Percentiles rank a stretch among this genome's conserved stretches.
phyloP scores from a whole-genome alignment of 2,329 filamentous ascomycete genomes.

The Remersonia thermophila region DNA sequence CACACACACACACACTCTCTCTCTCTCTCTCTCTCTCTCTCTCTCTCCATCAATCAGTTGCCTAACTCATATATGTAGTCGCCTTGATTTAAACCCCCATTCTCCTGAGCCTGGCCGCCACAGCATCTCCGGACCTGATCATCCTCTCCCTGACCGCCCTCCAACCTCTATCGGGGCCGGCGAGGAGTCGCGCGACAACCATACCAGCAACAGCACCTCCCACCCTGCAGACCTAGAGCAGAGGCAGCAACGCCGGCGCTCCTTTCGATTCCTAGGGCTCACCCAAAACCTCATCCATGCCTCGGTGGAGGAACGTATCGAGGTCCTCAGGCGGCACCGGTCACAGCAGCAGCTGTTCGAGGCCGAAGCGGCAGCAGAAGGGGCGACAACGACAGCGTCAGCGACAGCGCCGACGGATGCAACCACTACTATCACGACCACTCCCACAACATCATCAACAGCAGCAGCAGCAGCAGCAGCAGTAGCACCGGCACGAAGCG shows the following conservation, averaged over 20 bases:
- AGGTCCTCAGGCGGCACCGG: constrained; percentile 39
- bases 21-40: not conserved
- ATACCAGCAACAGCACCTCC: constrained; percentile 19
- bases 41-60: constrained; percentile 7
- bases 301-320: constrained; percentile 47
- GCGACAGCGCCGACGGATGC: too few species aligned
- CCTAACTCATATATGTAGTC: constrained; percentile 28
- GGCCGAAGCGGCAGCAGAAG: constrained; percentile 26
- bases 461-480: constrained; percentile 11
- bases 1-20: too few species aligned
- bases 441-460: not conserved
- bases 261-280: constrained; percentile 43
- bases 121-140: constrained; percentile 12
- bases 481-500: constrained; percentile 9
- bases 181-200: constrained; percentile 19
- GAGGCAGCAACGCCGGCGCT: constrained; percentile 23
- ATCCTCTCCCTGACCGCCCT: constrained; percentile 24
- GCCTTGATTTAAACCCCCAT: not conserved
- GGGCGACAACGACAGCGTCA: constrained; percentile 13
- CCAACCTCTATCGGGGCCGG: constrained; percentile 22
- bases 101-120: constrained; percentile 11
- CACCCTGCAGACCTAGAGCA: constrained; percentile 14
- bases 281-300: constrained; percentile 31
- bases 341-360: constrained; percentile 27
- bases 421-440: too few species aligned